These are phyloP conservation scores for Diaporthe vaccinii DNA, from an alignment of 2,329 filamentous ascomycete species.

Conservation along the genomic window DNA sequence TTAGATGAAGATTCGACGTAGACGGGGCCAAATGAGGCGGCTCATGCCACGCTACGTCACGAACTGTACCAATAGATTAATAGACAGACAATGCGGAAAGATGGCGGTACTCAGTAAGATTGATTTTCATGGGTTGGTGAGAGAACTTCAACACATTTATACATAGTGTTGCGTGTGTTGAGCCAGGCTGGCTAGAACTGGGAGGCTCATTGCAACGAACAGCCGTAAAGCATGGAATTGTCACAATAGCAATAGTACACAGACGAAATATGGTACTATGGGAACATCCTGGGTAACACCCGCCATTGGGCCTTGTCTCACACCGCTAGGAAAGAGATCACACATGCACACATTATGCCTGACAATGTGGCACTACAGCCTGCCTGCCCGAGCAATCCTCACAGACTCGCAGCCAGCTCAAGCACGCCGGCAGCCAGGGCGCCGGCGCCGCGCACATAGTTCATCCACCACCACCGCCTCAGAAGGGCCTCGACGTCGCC, in stretches of 20 bases:
- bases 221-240: background rate
- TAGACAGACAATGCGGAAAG: conserved; percentile 20
- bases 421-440: conserved; percentile 28
- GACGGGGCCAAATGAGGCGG: background rate
- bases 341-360: background rate
- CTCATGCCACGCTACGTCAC: conserved; percentile 16
- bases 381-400: background rate
- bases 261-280: background rate
- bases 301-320: background rate
- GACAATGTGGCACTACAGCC: background rate
- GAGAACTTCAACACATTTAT: no score
- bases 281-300: background rate
- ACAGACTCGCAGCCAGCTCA: conserved; percentile 32
- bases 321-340: background rate
- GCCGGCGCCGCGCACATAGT: conserved; percentile 27
- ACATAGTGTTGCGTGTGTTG: background rate
- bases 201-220: no score
- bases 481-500: conserved; percentile 25
- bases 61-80: conserved; percentile 26
- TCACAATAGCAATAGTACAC: background rate
- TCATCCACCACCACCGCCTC: conserved; percentile 35
- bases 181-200: background rate
- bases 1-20: conserved; percentile 24
- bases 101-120: background rate
- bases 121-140: background rate